These are phyloP conservation scores for Sporothrix brasiliensis DNA, from an alignment of 2,329 filamentous ascomycete species.

Conservation along the genomic window DNA sequence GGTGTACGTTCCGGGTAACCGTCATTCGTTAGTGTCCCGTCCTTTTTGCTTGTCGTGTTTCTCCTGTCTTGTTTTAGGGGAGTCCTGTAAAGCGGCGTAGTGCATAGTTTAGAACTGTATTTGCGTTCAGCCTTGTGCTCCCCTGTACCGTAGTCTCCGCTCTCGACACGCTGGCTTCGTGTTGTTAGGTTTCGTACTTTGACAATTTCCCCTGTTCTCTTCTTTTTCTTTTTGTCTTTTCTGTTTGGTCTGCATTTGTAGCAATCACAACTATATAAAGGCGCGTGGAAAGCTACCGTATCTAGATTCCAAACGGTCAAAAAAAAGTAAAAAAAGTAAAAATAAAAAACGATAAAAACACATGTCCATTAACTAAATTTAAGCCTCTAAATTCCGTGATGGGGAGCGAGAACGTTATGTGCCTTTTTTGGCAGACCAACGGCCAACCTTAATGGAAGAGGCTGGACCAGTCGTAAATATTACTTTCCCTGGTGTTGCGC, in stretches of 20 bases:
- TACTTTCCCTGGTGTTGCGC: neutral
- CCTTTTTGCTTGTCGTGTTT: neutral
- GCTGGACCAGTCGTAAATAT: too few relatives aligned
- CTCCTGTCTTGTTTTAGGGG: neutral
- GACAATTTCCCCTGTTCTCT: neutral
- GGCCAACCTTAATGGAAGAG: neutral
- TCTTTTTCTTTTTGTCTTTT: neutral
- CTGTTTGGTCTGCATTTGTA: neutral
- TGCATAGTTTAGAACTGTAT: neutral
- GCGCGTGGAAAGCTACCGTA: neutral
- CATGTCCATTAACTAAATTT: neutral
- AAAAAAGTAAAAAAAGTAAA: neutral
- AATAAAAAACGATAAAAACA: neutral
- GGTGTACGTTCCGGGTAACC: neutral
- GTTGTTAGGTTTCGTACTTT: neutral
- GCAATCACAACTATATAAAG: neutral
- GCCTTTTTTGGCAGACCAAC: neutral
- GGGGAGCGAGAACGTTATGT: neutral
- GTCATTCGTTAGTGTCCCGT: neutral
- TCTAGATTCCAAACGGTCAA: neutral
- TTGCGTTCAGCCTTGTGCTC: neutral
- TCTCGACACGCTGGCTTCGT: conserved; percentile 1
- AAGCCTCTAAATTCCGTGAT: neutral
- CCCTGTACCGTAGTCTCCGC: neutral
- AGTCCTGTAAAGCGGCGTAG: neutral